phyloP scores from a whole-genome alignment of 2,329 filamentous ascomycete genomes.

The Ophiostoma ips region DNA sequence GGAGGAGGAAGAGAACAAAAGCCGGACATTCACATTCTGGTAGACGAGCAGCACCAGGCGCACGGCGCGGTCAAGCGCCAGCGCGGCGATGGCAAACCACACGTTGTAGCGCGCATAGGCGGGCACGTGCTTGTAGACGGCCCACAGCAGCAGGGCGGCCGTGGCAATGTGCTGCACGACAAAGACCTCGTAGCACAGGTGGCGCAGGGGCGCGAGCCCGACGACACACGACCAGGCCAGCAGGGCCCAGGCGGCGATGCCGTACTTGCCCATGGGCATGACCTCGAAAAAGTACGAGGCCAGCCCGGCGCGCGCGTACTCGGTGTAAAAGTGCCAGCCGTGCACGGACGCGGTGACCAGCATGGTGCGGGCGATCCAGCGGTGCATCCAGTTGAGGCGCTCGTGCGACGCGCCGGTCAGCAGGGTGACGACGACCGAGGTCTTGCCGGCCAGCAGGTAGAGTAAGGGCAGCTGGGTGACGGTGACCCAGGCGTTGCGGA shows the following conservation, averaged over 20 bases:
- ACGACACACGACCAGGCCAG: slow-evolving; percentile 52
- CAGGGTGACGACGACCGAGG: slow-evolving; percentile 39
- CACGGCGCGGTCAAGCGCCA: slow-evolving; percentile 48
- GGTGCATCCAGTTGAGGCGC: slow-evolving; percentile 58
- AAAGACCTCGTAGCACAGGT: slow-evolving; percentile 56
- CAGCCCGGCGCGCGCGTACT: slow-evolving; percentile 48
- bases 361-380: slow-evolving; percentile 57
- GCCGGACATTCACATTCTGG: too few relatives aligned
- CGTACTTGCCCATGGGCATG: slow-evolving; percentile 53
- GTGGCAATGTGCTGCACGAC: slow-evolving; percentile 52
- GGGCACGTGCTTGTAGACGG: slow-evolving; percentile 51
- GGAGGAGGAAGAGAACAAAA: too few relatives aligned
- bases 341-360: slow-evolving; percentile 55
- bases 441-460: slow-evolving; percentile 47
- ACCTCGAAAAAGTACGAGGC: slow-evolving; percentile 43
- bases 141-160: slow-evolving; percentile 46
- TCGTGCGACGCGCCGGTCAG: slow-evolving; percentile 53
- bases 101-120: slow-evolving; percentile 44
- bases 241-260: slow-evolving; percentile 51
- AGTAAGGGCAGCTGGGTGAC: slow-evolving; percentile 50
- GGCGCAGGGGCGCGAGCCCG: slow-evolving; percentile 48
- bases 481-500: slow-evolving; percentile 53
- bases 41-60: slow-evolving; percentile 34
- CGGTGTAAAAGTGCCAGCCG: slow-evolving; percentile 53
- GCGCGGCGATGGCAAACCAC: slow-evolving; percentile 50